Evolutionary conservation across 768 basidiomycete species (phyloP).

Genomic region (Hygrophoropsis aurantiaca): DNA sequence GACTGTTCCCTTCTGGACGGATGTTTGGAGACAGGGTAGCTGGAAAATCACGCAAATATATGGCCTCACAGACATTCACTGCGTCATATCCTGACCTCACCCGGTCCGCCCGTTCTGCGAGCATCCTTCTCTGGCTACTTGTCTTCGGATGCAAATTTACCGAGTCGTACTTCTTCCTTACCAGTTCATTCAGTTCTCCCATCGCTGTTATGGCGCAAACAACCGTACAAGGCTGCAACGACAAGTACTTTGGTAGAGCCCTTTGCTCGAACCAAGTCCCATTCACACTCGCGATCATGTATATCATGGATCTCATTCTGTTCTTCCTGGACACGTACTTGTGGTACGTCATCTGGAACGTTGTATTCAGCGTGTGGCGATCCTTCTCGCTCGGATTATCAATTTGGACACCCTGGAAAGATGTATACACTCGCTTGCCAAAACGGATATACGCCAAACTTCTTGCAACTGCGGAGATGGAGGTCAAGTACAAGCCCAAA

Average conservation of each 20-base stretch:
- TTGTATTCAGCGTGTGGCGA: slow-evolving; percentile 87
- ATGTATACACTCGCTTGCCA: slow-evolving; percentile 92
- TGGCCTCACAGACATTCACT: slow-evolving; percentile 98
- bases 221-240: slow-evolving; percentile 86
- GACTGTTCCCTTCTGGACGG: slow-evolving; percentile 89
- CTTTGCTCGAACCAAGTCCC: slow-evolving; percentile 92
- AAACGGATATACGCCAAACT: slow-evolving; percentile 99
- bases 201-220: slow-evolving; percentile 96
- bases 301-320: slow-evolving; percentile 94
- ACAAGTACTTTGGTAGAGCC: slow-evolving; percentile 75
- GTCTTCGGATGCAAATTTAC: slow-evolving; percentile 95
- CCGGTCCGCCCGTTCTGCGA: slow-evolving; percentile 73
- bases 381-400: slow-evolving; percentile 92
- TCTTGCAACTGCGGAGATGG: slow-evolving; percentile 95
- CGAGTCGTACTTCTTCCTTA: slow-evolving; percentile 98
- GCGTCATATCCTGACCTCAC: slow-evolving; percentile 89
- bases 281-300: slow-evolving; percentile 97
- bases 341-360: slow-evolving; percentile 99
- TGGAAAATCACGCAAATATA: slow-evolving; percentile 95
- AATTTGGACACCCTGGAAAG: slow-evolving; percentile 99
- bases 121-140: slow-evolving; percentile 85
- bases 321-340: slow-evolving; percentile 99
- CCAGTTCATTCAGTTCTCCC: slow-evolving; percentile 94
- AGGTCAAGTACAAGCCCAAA: slow-evolving; percentile 99
- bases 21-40: slow-evolving; percentile 99